Evolutionary conservation across 352 stramenopile species (phyloP).

Genomic region (Globisporangium irregulare): DNA sequence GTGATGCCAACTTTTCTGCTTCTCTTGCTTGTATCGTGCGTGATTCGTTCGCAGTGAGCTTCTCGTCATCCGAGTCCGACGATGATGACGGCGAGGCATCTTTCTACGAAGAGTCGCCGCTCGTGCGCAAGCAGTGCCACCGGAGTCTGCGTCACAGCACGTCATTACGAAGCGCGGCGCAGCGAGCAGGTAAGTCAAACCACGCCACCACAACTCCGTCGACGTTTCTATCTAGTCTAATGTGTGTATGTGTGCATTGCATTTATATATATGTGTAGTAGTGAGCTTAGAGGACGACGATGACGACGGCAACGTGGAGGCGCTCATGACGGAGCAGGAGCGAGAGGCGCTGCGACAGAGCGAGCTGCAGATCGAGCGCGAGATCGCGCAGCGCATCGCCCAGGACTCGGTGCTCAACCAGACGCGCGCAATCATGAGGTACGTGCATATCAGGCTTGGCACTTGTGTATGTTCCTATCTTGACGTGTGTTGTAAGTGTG

Average conservation of each 20-base stretch:
- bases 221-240: background rate
- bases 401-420: slow-evolving; percentile 59
- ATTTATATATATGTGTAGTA: background rate
- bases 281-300: slow-evolving; percentile 24
- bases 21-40: background rate
- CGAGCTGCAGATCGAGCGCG: slow-evolving; percentile 41
- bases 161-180: slow-evolving; percentile 14
- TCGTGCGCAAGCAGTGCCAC: slow-evolving; percentile 20
- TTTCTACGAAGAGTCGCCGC: slow-evolving; percentile 20
- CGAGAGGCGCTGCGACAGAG: slow-evolving; percentile 29
- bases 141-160: slow-evolving; percentile 15
- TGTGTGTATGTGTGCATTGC: background rate
- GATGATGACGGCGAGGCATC: slow-evolving; percentile 21
- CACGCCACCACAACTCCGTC: background rate
- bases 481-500: background rate
- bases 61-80: slow-evolving; percentile 42
- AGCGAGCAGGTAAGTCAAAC: slow-evolving; percentile 16
- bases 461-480: background rate
- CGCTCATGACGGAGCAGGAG: slow-evolving; percentile 39
- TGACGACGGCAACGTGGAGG: slow-evolving; percentile 27
- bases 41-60: slow-evolving; percentile 22
- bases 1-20: background rate
- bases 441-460: slow-evolving; percentile 17
- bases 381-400: slow-evolving; percentile 50
- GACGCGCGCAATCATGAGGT: slow-evolving; percentile 60